A percentile compares a stretch with the other conserved stretches of the same genome.
phyloP scores from a whole-genome alignment of 306 rosid species.

The Lupinus albus region DNA sequence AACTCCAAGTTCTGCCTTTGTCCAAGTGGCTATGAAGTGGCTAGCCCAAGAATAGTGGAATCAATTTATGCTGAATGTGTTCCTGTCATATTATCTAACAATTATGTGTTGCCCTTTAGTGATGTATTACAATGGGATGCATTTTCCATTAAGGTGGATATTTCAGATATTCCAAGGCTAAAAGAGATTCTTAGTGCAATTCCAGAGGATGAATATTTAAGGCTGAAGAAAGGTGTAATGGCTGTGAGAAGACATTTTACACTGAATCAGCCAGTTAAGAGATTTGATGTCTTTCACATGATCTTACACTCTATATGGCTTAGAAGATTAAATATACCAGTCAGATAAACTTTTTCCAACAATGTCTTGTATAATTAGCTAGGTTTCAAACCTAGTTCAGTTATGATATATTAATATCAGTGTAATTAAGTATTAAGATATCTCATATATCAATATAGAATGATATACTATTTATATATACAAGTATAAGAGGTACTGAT shows the following conservation, averaged over 20 bases:
- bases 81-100: slow-evolving; percentile 61
- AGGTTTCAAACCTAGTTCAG: too few relatives aligned
- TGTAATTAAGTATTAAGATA: too few relatives aligned
- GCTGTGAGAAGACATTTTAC: slow-evolving; percentile 70
- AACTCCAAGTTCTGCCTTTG: slow-evolving; percentile 77
- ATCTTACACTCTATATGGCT: slow-evolving; percentile 77
- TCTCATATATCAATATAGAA: too few relatives aligned
- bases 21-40: slow-evolving; percentile 88
- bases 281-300: slow-evolving; percentile 78
- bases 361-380: too few relatives aligned
- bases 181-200: slow-evolving; percentile 60
- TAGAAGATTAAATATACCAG: slow-evolving; percentile 62
- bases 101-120: slow-evolving; percentile 62
- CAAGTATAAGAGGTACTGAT: too few relatives aligned
- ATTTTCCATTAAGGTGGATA: slow-evolving; percentile 61
- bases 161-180: slow-evolving; percentile 65
- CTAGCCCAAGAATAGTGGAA: slow-evolving; percentile 86
- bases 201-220: slow-evolving; percentile 53
- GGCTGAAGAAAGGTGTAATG: slow-evolving; percentile 59
- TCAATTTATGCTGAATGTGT: slow-evolving; percentile 80
- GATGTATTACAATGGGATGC: slow-evolving; percentile 77
- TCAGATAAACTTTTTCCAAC: slow-evolving; percentile 12
- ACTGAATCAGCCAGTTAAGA: slow-evolving; percentile 64
- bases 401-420: too few relatives aligned
- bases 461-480: too few relatives aligned